These are phyloP conservation scores for Daldinia caldariorum DNA, from an alignment of 495 filamentous ascomycete species.

Conservation along the genomic window DNA sequence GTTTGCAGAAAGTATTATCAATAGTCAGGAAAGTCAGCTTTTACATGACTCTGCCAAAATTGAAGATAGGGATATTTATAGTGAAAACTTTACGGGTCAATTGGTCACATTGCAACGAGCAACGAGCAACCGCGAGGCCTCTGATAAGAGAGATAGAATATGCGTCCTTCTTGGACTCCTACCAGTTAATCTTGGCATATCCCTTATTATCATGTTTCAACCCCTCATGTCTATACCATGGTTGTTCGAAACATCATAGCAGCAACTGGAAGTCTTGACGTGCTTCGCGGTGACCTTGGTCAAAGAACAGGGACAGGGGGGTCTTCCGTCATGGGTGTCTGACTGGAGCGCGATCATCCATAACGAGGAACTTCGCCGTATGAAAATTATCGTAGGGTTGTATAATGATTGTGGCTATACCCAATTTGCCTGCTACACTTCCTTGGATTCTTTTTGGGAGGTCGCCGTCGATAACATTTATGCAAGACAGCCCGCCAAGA, in stretches of 20 bases:
- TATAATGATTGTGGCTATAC: constrained; percentile 5
- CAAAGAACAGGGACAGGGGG: neutral
- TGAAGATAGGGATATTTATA: neutral
- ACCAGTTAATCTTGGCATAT: neutral
- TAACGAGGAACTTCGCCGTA: neutral
- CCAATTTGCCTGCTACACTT: neutral
- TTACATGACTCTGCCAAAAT: neutral
- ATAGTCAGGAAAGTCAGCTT: neutral
- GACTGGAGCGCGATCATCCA: neutral
- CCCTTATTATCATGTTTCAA: neutral
- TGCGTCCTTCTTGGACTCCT: neutral
- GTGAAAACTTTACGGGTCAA: neutral
- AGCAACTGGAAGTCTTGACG: neutral
- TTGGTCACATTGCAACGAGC: neutral
- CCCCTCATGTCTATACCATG: neutral
- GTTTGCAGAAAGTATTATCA: neutral
- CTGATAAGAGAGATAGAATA: neutral
- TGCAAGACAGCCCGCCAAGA: neutral
- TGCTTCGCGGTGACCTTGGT: neutral
- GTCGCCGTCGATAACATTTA: neutral
- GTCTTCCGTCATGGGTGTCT: neutral
- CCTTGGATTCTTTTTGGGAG: neutral
- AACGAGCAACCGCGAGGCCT: neutral
- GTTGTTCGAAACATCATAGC: neutral
- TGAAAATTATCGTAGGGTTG: neutral